Conservation (phyloP, 495 filamentous ascomycete species). For the Jackrogersella multiformis region DNA sequence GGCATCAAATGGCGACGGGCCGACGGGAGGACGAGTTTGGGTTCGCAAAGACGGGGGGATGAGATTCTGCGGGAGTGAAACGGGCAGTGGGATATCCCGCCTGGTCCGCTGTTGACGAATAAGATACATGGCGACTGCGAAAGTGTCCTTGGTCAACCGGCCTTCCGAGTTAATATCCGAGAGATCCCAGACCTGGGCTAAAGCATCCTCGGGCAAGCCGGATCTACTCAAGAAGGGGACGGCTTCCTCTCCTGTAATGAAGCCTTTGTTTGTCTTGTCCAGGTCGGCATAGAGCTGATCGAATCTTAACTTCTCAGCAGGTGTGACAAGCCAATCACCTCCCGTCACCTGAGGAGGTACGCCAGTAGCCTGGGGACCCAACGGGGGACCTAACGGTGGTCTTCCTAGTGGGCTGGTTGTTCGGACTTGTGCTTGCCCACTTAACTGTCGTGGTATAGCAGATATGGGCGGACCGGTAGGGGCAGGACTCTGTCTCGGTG, state of each 20-base stretch:
- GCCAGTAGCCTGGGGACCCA: conserved; percentile 50
- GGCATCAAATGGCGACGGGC: conserved; percentile 55
- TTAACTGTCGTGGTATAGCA: conserved; percentile 58
- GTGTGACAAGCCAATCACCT: conserved; percentile 80
- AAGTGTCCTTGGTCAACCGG: conserved; percentile 84
- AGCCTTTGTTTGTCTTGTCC: conserved; percentile 79
- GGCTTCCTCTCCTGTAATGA: conserved; percentile 93
- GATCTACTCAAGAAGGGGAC: conserved; percentile 94
- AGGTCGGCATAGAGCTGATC: conserved; percentile 84
- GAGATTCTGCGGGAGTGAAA: conserved; percentile 78
- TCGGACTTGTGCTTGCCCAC: conserved; percentile 58
- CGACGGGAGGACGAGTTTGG: conserved; percentile 62
- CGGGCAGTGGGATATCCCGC: conserved; percentile 71
- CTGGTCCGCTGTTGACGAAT: conserved; percentile 86
- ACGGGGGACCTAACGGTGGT: conserved; percentile 62
- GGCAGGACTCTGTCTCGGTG: conserved; percentile 51
- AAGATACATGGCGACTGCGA: conserved; percentile 97
- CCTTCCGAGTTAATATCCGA: conserved; percentile 94
- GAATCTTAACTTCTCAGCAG: conserved; percentile 85
- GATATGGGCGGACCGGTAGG: conserved; percentile 48
- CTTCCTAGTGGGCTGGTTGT: conserved; percentile 77
- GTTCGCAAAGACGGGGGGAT: conserved; percentile 90
- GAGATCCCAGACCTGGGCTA: conserved; percentile 98
- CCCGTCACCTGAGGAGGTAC: conserved; percentile 68
- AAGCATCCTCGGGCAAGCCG: conserved; percentile 83